Evolutionary conservation across 148 eudicot genomes (phyloP).

Genomic region (Simmondsia chinensis): DNA sequence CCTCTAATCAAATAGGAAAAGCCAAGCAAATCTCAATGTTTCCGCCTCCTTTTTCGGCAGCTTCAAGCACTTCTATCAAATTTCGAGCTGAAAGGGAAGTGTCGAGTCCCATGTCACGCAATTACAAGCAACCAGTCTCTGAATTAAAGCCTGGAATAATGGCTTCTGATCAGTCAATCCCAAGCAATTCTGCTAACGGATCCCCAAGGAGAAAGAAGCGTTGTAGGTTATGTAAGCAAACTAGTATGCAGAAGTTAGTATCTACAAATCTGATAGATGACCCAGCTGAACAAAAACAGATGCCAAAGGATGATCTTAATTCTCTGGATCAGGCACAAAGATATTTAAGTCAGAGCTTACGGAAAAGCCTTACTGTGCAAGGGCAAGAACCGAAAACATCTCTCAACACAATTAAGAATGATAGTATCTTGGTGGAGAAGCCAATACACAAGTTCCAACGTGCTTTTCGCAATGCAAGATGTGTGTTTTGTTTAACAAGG

Average conservation of each 20-base stretch:
- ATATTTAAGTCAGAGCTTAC: not conserved
- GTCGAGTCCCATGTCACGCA: not conserved
- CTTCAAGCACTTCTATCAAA: not conserved
- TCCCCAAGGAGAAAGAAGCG: constrained; percentile 19
- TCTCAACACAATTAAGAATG: not conserved
- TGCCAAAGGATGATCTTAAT: not conserved
- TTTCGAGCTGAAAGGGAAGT: not conserved
- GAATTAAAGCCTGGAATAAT: not conserved
- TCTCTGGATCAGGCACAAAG: constrained; percentile 8
- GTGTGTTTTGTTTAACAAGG: not conserved
- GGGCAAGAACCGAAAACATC: constrained; percentile 8
- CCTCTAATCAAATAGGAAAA: not conserved
- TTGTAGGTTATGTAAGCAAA: constrained; percentile 10
- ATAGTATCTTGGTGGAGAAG: not conserved
- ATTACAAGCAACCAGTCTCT: not conserved
- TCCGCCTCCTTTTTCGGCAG: not conserved
- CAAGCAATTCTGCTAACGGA: constrained; percentile 8
- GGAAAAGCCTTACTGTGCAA: not conserved
- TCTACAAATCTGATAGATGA: not conserved
- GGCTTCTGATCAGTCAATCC: constrained; percentile 1
- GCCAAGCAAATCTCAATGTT: not conserved
- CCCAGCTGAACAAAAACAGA: not conserved
- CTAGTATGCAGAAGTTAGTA: constrained; percentile 5
- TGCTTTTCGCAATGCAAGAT: constrained; percentile 2
- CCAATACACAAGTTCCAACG: not conserved